Conservation (phyloP, 140 eudicot species). For the Oenanthe javanica region DNA sequence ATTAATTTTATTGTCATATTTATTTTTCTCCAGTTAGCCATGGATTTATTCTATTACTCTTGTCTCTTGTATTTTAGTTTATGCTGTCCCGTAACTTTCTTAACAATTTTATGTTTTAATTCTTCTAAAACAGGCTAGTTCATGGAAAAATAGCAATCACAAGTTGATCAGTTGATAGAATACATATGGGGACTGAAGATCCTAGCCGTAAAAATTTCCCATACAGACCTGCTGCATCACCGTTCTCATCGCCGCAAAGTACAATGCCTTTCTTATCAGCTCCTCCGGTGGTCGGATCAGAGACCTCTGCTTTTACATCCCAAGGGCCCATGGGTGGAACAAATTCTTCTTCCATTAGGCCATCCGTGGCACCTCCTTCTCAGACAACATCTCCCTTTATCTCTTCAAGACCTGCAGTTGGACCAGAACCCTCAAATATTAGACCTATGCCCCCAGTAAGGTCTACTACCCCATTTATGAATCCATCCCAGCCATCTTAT, state of each 20-base stretch:
- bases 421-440: conserved; percentile 40
- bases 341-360: conserved; percentile 56
- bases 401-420: conserved; percentile 42
- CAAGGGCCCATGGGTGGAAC: conserved; percentile 63
- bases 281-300: not conserved
- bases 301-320: conserved; percentile 15
- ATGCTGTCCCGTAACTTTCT: not conserved
- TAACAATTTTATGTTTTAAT: not conserved
- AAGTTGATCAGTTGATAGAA: conserved; percentile 11
- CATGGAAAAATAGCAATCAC: conserved; percentile 18
- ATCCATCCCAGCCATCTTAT: conserved; percentile 46
- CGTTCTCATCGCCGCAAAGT: conserved; percentile 62
- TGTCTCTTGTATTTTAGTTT: not conserved
- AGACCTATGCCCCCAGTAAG: conserved; percentile 47
- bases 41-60: not conserved
- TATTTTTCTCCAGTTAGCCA: not conserved
- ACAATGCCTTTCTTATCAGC: conserved; percentile 11
- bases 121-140: conserved; percentile 27
- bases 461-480: conserved; percentile 22
- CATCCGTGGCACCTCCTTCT: conserved; percentile 37
- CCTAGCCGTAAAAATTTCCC: conserved; percentile 47
- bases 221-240: conserved; percentile 48
- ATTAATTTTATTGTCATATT: not conserved
- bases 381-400: conserved; percentile 36
- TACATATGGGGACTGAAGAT: conserved; percentile 70